Evolutionary conservation across 768 basidiomycete species (phyloP), one percentile per base, ranked within the genome.

Genomic region (Termitomyces heimii): DNA sequence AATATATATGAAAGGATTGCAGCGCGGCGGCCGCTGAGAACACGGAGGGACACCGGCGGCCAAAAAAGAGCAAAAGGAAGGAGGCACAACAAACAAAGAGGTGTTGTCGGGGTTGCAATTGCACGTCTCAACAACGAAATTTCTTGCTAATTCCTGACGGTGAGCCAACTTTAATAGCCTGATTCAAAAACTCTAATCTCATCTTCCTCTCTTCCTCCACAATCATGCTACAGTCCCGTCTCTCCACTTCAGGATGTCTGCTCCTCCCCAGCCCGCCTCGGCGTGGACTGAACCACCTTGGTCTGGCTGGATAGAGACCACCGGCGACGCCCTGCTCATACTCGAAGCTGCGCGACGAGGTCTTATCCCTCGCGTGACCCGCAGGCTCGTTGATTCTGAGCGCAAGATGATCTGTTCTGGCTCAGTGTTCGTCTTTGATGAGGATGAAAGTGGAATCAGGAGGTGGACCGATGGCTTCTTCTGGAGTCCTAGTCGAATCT

Each of bases 401-500:
- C 83, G 93, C 56, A 88, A 85, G 66, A 92, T 96, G 87, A 94
- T 98, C 69, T 86, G 86, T 18, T 90, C 88, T 6, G 95, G 95
- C 56, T 90, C 89, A 7, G 93, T 98, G 12, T 98, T 98, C 65
- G 95, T 97, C 62, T 98, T 97, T 67, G 93, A 98, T 71, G 95
- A 97, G 76, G 89, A 93, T 65, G 94, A 96, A 73, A 93, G 91
- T 66, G 94, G 94, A 28, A 98, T 98, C 76, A 96, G 95, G 75
- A 82, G 95, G 44, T 97, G 94, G 92, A 98, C 95, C 1, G 95
- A 98, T 73, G 94, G 94, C n/a, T 87, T 91, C 68, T 89, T 89
- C 68, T 97, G 95, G 95, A 91, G 88, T 63, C 95, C 95, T 0
- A 89, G 87, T 62, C 79, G 95, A 57, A 97, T 97, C 28, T 75